Evolutionary conservation across 768 basidiomycete genomes (phyloP).

Genomic region (Lentinula boryana): DNA sequence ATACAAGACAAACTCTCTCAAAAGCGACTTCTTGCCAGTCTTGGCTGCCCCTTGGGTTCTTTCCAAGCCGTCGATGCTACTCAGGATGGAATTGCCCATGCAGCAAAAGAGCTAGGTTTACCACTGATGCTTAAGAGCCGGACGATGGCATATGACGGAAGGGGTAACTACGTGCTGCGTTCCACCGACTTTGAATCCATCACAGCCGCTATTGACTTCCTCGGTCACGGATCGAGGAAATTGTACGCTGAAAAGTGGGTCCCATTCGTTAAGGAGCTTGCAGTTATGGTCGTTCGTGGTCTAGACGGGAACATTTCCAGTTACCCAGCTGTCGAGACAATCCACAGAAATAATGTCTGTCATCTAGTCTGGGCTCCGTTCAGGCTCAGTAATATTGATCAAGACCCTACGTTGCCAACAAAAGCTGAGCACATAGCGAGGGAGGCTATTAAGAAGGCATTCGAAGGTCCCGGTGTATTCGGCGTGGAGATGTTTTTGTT

Average conservation of each 20-base stretch:
- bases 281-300: conserved; percentile 94
- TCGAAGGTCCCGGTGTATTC: conserved; percentile 90
- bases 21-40: conserved; percentile 72
- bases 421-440: conserved; percentile 75
- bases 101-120: conserved; percentile 58
- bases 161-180: conserved; percentile 82
- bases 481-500: conserved; percentile 98
- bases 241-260: conserved; percentile 96
- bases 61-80: conserved; percentile 58
- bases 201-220: conserved; percentile 23
- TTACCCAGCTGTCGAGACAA: conserved; percentile 91
- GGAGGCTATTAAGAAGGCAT: conserved; percentile 58
- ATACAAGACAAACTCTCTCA: conserved; percentile 86
- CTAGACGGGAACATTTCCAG: conserved; percentile 65
- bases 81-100: conserved; percentile 43
- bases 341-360: conserved; percentile 91
- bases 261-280: conserved; percentile 82
- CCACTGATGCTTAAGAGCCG: conserved; percentile 95
- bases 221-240: conserved; percentile 56
- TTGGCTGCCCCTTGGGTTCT: conserved; percentile 47
- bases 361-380: conserved; percentile 90
- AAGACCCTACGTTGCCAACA: conserved; percentile 34
- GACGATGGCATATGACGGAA: conserved; percentile 94
- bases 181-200: conserved; percentile 36
- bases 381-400: conserved; percentile 33